These are phyloP conservation scores for Kernera saxatilis DNA, from an alignment of 345 rosid species.

Conservation along the genomic window DNA sequence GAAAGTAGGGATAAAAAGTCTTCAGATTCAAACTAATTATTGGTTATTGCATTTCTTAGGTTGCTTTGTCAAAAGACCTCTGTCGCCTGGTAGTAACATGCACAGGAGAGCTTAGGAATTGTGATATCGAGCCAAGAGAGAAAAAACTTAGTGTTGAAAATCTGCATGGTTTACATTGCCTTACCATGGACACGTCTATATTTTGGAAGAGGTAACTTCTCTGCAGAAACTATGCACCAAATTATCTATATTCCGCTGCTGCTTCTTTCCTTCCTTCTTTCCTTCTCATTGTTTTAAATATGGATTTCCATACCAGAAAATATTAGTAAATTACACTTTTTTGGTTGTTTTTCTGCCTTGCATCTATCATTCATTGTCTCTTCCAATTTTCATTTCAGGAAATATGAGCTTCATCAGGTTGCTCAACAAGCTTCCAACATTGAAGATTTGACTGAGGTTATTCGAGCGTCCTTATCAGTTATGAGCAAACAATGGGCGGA, in stretches of 20 bases:
- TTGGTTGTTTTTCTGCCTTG: not conserved
- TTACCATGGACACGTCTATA: slow-evolving; percentile 76
- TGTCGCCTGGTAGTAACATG: slow-evolving; percentile 69
- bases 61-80: slow-evolving; percentile 87
- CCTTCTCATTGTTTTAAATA: not conserved
- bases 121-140: slow-evolving; percentile 32
- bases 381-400: slow-evolving; percentile 38
- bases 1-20: not conserved
- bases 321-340: not conserved
- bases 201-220: slow-evolving; percentile 64
- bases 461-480: slow-evolving; percentile 63
- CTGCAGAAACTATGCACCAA: slow-evolving; percentile 13
- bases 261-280: not conserved
- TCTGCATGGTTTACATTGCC: slow-evolving; percentile 61
- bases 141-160: slow-evolving; percentile 30
- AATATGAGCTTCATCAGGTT: slow-evolving; percentile 90
- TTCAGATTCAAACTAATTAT: slow-evolving; percentile 2
- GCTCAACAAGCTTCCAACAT: slow-evolving; percentile 90
- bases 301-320: not conserved
- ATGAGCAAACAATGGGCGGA: slow-evolving; percentile 87
- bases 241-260: not conserved
- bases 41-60: slow-evolving; percentile 38
- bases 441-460: slow-evolving; percentile 78
- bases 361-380: not conserved
- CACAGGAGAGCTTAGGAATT: slow-evolving; percentile 68